phyloP scores from a whole-genome alignment of 495 filamentous ascomycete genomes.

The Peziza echinospora region DNA sequence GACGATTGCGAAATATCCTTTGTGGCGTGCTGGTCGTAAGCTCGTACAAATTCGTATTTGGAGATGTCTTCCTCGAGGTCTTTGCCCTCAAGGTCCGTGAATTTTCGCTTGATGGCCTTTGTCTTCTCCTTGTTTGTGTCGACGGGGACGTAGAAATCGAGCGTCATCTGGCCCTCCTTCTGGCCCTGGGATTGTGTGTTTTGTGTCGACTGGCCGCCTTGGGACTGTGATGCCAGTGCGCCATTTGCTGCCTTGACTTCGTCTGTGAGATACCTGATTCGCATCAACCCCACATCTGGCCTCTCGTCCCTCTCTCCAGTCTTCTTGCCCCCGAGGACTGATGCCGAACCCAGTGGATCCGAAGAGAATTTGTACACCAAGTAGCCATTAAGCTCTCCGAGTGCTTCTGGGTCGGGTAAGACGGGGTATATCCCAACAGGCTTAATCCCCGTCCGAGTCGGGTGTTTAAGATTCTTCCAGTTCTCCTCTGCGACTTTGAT shows the following conservation, averaged over 20 bases:
- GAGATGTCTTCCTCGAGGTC: slow-evolving; percentile 37
- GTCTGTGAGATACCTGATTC: slow-evolving; percentile 34
- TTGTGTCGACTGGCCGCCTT: background rate
- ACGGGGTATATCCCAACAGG: slow-evolving; percentile 62
- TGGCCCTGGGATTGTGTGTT: background rate
- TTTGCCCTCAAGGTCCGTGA: slow-evolving; percentile 47
- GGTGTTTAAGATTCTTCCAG: slow-evolving; percentile 57
- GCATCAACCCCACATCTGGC: slow-evolving; percentile 58
- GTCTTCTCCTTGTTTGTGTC: slow-evolving; percentile 32
- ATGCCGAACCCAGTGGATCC: slow-evolving; percentile 36
- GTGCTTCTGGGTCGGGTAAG: slow-evolving; percentile 67
- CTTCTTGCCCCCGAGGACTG: slow-evolving; percentile 22
- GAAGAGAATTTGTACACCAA: slow-evolving; percentile 74
- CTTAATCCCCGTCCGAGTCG: slow-evolving; percentile 55
- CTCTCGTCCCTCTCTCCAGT: slow-evolving; percentile 44
- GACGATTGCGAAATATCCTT: slow-evolving; percentile 1
- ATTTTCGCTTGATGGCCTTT: slow-evolving; percentile 43
- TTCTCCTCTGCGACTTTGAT: slow-evolving; percentile 40
- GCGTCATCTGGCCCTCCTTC: background rate
- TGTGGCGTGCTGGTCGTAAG: slow-evolving; percentile 40
- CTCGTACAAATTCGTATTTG: slow-evolving; percentile 53
- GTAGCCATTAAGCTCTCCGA: slow-evolving; percentile 71
- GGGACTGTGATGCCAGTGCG: slow-evolving; percentile 3
- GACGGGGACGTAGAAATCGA: slow-evolving; percentile 47
- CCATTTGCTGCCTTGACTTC: slow-evolving; percentile 28